Conservation (phyloP, 305 asterid genomes). For the Fraxinus baroniana region DNA sequence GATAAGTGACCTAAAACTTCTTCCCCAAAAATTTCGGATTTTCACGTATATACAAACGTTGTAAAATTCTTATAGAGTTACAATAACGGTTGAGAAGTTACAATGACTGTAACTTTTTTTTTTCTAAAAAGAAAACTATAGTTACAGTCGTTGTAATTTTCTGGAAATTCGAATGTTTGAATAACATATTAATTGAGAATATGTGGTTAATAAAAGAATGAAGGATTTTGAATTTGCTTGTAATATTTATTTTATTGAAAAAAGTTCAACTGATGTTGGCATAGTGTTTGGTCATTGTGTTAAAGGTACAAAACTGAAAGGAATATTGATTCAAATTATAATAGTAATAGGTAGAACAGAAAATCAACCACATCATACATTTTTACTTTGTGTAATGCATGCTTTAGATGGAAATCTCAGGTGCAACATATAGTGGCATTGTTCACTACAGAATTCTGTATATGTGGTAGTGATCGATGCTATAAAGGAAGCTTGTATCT, state of each 20-base stretch:
- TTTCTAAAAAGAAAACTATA: not conserved
- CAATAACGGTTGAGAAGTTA: not conserved
- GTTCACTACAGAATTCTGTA: not conserved
- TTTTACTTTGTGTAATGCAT: not conserved
- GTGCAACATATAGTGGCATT: not conserved
- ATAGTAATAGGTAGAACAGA: no score
- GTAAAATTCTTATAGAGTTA: not conserved
- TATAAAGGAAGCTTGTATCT: not conserved
- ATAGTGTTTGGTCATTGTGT: not conserved
- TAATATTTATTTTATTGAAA: no score
- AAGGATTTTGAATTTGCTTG: no score
- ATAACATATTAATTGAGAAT: no score
- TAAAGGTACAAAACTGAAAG: not conserved
- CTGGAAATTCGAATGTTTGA: no score
- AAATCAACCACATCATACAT: no score
- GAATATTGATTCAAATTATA: not conserved
- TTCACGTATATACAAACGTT: not conserved
- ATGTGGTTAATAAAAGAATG: no score
- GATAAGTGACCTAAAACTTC: no score
- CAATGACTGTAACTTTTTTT: not conserved
- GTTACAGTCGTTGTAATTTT: no score
- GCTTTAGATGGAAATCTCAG: not conserved
- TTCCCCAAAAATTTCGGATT: no score
- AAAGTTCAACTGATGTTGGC: not conserved
- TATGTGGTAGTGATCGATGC: not conserved